Percentiles rank a stretch among this genome's conserved stretches.
phyloP scores from a whole-genome alignment of 2,329 filamentous ascomycete genomes.

The Colletotrichum gigasporum region DNA sequence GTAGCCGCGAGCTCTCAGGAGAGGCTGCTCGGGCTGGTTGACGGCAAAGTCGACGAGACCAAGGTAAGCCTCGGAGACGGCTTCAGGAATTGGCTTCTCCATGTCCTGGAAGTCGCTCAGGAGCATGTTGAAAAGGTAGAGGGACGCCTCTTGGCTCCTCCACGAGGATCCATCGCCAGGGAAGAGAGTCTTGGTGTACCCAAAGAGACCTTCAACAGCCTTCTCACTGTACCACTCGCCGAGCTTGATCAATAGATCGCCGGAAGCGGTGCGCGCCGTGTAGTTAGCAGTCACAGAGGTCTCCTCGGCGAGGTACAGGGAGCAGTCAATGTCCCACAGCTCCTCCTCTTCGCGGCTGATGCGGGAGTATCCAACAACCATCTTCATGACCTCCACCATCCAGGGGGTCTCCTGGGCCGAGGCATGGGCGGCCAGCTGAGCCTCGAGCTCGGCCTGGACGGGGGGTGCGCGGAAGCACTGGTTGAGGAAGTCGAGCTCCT shows the following conservation, averaged over 20 bases:
- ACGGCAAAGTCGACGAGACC: slow-evolving; percentile 84
- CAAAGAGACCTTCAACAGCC: slow-evolving; percentile 81
- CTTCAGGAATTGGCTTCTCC: slow-evolving; percentile 73
- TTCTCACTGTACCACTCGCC: slow-evolving; percentile 86
- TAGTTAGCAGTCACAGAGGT: slow-evolving; percentile 96
- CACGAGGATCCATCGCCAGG: slow-evolving; percentile 60
- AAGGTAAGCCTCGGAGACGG: slow-evolving; percentile 78
- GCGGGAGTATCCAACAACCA: slow-evolving; percentile 85
- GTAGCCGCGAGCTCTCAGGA: slow-evolving; percentile 87
- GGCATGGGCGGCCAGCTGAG: slow-evolving; percentile 72
- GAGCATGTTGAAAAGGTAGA: slow-evolving; percentile 87
- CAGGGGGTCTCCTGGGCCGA: slow-evolving; percentile 75
- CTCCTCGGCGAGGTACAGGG: slow-evolving; percentile 94
- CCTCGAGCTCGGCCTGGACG: slow-evolving; percentile 88
- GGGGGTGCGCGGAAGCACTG: slow-evolving; percentile 88
- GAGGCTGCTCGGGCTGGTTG: slow-evolving; percentile 72
- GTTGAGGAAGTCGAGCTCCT: slow-evolving; percentile 95
- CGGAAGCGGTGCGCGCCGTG: slow-evolving; percentile 90
- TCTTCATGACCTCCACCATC: slow-evolving; percentile 87
- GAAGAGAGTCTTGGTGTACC: slow-evolving; percentile 80
- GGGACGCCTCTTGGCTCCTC: slow-evolving; percentile 78
- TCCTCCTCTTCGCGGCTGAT: slow-evolving; percentile 94
- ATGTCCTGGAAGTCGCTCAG: slow-evolving; percentile 85
- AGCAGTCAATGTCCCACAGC: slow-evolving; percentile 96
- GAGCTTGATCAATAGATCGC: slow-evolving; percentile 90